phyloP scores from a whole-genome alignment of 352 stramenopile genomes.

The Phytophthora rubi region DNA sequence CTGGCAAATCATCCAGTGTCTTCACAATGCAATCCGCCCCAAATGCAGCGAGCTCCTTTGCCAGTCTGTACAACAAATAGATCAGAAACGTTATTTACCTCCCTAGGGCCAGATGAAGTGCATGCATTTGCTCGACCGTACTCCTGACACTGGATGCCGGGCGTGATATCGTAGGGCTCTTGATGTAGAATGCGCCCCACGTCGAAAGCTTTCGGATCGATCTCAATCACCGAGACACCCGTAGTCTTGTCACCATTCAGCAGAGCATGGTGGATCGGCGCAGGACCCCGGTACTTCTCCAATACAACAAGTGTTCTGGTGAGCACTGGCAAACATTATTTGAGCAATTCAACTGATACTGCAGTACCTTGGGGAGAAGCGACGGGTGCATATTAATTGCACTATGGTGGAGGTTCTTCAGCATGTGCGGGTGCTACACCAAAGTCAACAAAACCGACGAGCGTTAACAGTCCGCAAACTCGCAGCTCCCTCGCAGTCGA shows the following conservation, averaged over 20 bases:
- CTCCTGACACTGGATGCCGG: slow-evolving; percentile 57
- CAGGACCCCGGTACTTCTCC: slow-evolving; percentile 75
- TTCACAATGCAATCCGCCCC: slow-evolving; percentile 77
- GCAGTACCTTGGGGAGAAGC: slow-evolving; percentile 71
- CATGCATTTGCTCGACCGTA: slow-evolving; percentile 17
- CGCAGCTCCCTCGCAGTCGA: neutral
- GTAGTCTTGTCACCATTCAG: slow-evolving; percentile 78
- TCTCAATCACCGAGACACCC: slow-evolving; percentile 88
- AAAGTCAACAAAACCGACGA: neutral
- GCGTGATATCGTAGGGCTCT: slow-evolving; percentile 50
- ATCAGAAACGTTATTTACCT: slow-evolving; percentile 5
- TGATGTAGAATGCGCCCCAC: slow-evolving; percentile 81
- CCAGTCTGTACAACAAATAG: slow-evolving; percentile 38
- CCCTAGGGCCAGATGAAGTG: neutral
- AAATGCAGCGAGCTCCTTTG: slow-evolving; percentile 53
- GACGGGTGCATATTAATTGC: slow-evolving; percentile 92
- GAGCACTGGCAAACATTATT: neutral
- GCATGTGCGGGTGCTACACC: slow-evolving; percentile 75
- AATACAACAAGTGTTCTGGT: slow-evolving; percentile 1
- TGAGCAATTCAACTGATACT: neutral
- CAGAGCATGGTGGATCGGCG: slow-evolving; percentile 87
- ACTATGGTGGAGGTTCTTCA: slow-evolving; percentile 64
- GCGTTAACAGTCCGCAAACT: neutral
- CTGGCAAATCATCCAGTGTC: slow-evolving; percentile 56
- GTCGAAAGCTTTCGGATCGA: slow-evolving; percentile 85